Percentiles rank a stretch among this genome's conserved stretches.
Evolutionary conservation across 176 grass and related monocot species (phyloP).

Genomic region (Eleusine coracana): DNA sequence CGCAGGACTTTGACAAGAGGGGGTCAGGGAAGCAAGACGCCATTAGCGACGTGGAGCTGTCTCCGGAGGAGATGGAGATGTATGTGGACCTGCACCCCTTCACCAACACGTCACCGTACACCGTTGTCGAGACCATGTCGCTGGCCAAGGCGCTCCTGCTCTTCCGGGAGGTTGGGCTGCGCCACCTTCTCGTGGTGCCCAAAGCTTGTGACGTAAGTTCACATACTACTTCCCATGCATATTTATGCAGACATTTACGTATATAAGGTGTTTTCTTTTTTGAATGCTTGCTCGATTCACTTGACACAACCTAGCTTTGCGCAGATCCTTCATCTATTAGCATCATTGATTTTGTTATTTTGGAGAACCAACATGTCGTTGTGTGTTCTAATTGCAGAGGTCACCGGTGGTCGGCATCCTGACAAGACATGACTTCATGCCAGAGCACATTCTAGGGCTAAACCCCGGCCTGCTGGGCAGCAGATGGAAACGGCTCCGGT

Average conservation of each 20-base stretch:
- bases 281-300: no score
- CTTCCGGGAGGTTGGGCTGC: constrained; percentile 90
- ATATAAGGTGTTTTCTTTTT: no score
- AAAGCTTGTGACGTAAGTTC: constrained; percentile 76
- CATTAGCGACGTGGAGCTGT: constrained; percentile 57
- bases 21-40: constrained; percentile 78
- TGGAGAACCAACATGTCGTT: not conserved
- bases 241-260: not conserved
- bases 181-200: constrained; percentile 84
- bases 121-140: constrained; percentile 94
- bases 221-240: not conserved
- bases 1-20: constrained; percentile 81
- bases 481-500: constrained; percentile 79
- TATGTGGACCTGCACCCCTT: constrained; percentile 92
- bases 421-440: constrained; percentile 96
- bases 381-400: constrained; percentile 48
- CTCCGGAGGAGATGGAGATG: constrained; percentile 95
- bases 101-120: constrained; percentile 93
- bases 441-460: constrained; percentile 84
- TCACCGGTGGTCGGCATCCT: constrained; percentile 84
- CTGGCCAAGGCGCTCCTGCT: constrained; percentile 90
- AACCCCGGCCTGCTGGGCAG: constrained; percentile 54
- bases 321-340: no score
- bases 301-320: no score
- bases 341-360: no score